Conservation (phyloP, 192 early-diverging fungal genomes). For the Backusella psychrophila region DNA sequence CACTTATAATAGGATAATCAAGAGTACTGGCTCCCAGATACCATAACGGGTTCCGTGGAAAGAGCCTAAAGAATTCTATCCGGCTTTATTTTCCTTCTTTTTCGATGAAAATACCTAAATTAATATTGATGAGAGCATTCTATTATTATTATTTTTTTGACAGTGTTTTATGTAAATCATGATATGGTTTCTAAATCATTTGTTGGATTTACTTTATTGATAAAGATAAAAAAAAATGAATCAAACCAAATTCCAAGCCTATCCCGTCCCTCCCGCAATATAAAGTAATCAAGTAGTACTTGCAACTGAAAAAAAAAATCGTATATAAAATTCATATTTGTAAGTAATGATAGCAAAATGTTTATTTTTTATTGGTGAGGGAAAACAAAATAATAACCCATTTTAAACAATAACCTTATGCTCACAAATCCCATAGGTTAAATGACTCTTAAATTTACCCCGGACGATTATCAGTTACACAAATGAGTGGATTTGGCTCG, state of each 20-base stretch:
- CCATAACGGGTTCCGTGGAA: slow-evolving; percentile 5
- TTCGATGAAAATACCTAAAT: neutral
- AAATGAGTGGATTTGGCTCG: neutral
- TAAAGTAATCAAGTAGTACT: neutral
- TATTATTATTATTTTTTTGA: neutral
- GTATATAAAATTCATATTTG: neutral
- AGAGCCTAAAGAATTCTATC: neutral
- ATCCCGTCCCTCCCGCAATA: slow-evolving; percentile 4
- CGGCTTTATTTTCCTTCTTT: neutral
- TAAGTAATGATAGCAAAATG: neutral
- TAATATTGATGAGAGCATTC: neutral
- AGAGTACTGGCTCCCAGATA: neutral
- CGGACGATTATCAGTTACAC: neutral
- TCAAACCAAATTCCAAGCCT: neutral
- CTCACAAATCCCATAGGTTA: neutral
- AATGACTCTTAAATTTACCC: neutral
- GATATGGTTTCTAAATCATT: neutral
- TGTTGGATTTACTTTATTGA: neutral
- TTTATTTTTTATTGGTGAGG: neutral
- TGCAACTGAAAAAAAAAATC: neutral
- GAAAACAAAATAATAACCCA: neutral
- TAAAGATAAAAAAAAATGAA: neutral
- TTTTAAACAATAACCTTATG: neutral
- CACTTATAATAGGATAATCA: neutral
- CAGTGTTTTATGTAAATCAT: neutral